Evolutionary conservation across 1,284 basidiomycete genomes (phyloP).

Genomic region (Omphalotus olearius): DNA sequence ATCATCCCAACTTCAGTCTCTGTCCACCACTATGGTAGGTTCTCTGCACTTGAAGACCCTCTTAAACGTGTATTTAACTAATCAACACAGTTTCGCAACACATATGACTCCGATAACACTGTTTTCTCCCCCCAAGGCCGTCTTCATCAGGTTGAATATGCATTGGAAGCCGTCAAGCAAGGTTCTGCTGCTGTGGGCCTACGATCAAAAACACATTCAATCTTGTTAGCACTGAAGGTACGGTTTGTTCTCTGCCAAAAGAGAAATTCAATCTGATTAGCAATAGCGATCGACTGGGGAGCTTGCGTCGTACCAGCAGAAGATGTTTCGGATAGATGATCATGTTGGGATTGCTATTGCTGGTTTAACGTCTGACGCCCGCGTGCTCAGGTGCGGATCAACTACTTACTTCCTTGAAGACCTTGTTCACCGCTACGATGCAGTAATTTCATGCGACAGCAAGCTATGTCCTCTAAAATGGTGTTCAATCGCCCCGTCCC

Average conservation of each 20-base stretch:
- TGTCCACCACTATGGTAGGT: constrained; percentile 13
- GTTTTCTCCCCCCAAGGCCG: constrained; percentile 93
- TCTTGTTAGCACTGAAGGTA: constrained; percentile 92
- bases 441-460: constrained; percentile 99
- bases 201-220: constrained; percentile 91
- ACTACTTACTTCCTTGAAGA: constrained; percentile 2
- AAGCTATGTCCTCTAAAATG: constrained; percentile 95
- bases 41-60: neutral
- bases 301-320: constrained; percentile 98
- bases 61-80: neutral
- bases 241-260: constrained; percentile 13
- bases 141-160: constrained; percentile 97
- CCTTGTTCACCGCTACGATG: constrained; percentile 2
- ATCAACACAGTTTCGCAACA: constrained; percentile 77
- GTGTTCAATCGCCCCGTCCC: constrained; percentile 93
- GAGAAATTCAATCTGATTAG: constrained; percentile 12
- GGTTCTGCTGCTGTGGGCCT: constrained; percentile 97
- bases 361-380: constrained; percentile 95
- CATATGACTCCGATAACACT: constrained; percentile 95
- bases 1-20: neutral
- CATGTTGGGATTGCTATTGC: constrained; percentile 99
- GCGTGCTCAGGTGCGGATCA: constrained; percentile 79
- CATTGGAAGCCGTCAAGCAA: constrained; percentile 98
- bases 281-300: constrained; percentile 94
- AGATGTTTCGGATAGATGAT: constrained; percentile 99